Evolutionary conservation across 495 filamentous ascomycete genomes (phyloP).

Genomic region (Viridothelium virens): DNA sequence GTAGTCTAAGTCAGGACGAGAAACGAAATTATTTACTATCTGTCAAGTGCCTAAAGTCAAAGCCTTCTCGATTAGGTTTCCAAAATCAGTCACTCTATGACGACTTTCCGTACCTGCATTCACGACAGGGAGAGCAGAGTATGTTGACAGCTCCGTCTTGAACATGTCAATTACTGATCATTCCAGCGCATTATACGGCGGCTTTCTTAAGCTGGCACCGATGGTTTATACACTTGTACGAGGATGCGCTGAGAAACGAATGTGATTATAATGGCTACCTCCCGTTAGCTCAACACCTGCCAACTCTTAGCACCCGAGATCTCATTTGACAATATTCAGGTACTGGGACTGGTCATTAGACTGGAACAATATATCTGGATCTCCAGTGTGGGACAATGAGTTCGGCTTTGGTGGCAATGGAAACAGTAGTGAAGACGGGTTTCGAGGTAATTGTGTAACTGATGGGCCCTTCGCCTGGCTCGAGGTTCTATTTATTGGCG

Average conservation of each 20-base stretch:
- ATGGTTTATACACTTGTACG: slow-evolving; percentile 41
- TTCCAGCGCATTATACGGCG: background rate
- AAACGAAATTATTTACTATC: slow-evolving; percentile 17
- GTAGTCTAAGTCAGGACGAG: slow-evolving; percentile 11
- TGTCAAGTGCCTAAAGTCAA: slow-evolving; percentile 18
- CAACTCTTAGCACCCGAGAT: too few species aligned
- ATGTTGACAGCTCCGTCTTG: background rate
- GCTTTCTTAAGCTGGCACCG: slow-evolving; percentile 43
- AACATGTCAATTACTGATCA: background rate
- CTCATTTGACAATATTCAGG: background rate
- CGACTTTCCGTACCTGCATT: slow-evolving; percentile 2
- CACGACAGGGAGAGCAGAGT: background rate
- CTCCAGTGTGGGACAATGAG: slow-evolving; percentile 10
- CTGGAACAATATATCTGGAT: slow-evolving; percentile 9
- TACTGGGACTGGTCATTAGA: slow-evolving; percentile 22
- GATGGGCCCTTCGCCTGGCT: slow-evolving; percentile 24
- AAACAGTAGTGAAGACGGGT: background rate
- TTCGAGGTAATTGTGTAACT: slow-evolving; percentile 20
- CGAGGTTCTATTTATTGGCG: slow-evolving; percentile 18
- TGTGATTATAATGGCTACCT: background rate
- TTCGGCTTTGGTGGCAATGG: slow-evolving; percentile 19
- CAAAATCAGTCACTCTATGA: slow-evolving; percentile 14
- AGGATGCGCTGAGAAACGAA: slow-evolving; percentile 34
- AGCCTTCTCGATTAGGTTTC: slow-evolving; percentile 14
- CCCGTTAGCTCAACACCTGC: background rate